These are phyloP conservation scores for Phylloporus sp. DNA, from an alignment of 768 basidiomycete species.

Conservation along the genomic window DNA sequence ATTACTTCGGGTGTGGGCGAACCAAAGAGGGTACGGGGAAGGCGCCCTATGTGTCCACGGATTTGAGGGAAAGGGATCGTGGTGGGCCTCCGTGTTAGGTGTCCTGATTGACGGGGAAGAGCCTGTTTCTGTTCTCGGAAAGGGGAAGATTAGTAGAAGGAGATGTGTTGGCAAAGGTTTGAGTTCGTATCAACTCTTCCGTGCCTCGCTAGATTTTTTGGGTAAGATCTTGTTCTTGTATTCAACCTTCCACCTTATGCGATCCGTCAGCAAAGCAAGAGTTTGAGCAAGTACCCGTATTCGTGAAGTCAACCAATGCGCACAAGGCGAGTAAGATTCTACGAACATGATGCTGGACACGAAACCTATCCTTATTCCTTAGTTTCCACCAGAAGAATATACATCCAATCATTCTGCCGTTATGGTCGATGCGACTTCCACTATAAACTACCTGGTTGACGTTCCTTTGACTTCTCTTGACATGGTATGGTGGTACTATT, in stretches of 20 bases:
- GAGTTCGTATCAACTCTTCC: constrained; percentile 88
- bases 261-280: constrained; percentile 60
- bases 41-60: constrained; percentile 61
- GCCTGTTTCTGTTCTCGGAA: constrained; percentile 19
- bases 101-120: constrained; percentile 69
- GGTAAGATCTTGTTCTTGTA: constrained; percentile 42
- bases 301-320: constrained; percentile 52
- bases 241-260: constrained; percentile 8
- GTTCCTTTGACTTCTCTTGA: constrained; percentile 77
- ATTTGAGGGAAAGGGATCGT: constrained; percentile 63
- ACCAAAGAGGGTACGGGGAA: constrained; percentile 74
- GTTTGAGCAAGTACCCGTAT: constrained; percentile 53
- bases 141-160: constrained; percentile 33
- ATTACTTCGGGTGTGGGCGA: constrained; percentile 86
- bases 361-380: constrained; percentile 1
- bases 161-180: constrained; percentile 73
- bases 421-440: constrained; percentile 77
- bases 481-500: constrained; percentile 46
- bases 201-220: constrained; percentile 79
- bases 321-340: constrained; percentile 43
- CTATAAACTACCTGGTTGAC: constrained; percentile 71
- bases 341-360: not conserved
- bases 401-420: constrained; percentile 46
- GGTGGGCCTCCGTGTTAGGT: constrained; percentile 65
- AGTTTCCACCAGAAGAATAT: constrained; percentile 65